phyloP scores from a whole-genome alignment of 768 basidiomycete species.

The Tricholoma furcatifolium region DNA sequence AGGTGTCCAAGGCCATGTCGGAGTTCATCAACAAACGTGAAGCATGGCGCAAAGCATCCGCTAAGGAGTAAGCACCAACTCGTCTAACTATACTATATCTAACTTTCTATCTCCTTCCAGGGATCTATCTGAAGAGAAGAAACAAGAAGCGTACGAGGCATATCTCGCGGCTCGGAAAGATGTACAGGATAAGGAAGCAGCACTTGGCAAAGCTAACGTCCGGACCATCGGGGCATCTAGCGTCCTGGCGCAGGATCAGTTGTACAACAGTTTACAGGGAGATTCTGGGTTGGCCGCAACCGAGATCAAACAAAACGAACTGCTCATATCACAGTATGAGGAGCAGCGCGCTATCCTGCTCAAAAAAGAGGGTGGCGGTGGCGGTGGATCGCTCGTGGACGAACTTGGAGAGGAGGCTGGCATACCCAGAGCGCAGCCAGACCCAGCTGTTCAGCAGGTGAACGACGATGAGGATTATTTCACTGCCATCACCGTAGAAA shows the following conservation, averaged over 20 bases:
- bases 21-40: background rate
- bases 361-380: background rate
- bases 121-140: background rate
- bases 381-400: background rate
- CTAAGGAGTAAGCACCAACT: background rate
- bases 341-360: background rate
- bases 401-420: background rate
- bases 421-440: background rate
- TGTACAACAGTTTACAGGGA: constrained; percentile 2
- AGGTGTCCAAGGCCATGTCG: background rate
- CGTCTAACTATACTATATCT: background rate
- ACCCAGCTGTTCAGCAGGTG: background rate
- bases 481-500: constrained; percentile 4
- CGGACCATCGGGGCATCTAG: background rate
- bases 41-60: background rate
- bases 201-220: background rate
- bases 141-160: background rate
- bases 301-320: background rate
- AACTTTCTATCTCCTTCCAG: background rate
- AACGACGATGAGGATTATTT: constrained; percentile 3
- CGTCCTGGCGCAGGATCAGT: background rate
- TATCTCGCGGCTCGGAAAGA: background rate
- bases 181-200: background rate
- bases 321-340: background rate
- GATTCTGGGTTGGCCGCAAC: background rate